phyloP scores from a whole-genome alignment of 139 green algal species.

The Edaphochlamys debaryana region DNA sequence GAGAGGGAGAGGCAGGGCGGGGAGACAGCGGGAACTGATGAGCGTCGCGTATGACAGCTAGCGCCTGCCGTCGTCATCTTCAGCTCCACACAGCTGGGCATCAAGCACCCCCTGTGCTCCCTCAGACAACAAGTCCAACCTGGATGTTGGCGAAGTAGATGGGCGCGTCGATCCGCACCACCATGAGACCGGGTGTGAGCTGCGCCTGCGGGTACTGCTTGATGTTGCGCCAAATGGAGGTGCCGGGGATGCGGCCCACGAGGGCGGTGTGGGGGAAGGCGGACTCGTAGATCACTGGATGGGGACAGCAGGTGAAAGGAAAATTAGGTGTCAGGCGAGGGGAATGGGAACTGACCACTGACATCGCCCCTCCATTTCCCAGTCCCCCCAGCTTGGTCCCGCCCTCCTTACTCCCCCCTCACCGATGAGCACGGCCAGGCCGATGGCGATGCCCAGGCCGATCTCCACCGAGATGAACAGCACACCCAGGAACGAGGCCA shows the following conservation, averaged over 20 bases:
- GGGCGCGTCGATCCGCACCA: slow-evolving; percentile 34
- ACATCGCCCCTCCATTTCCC: too few species aligned
- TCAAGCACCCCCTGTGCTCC: too few species aligned
- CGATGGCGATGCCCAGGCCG: slow-evolving; percentile 77
- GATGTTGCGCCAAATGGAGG: slow-evolving; percentile 68
- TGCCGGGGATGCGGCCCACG: slow-evolving; percentile 76
- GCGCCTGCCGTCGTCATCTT: neutral
- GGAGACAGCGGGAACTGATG: neutral
- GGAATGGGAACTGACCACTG: too few species aligned
- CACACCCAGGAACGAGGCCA: slow-evolving; percentile 50
- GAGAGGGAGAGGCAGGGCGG: too few species aligned
- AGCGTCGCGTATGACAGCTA: neutral
- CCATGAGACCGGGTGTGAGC: slow-evolving; percentile 34
- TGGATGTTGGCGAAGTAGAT: slow-evolving; percentile 18
- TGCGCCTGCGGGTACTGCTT: slow-evolving; percentile 72
- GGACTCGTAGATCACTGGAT: slow-evolving; percentile 7
- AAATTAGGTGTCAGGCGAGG: too few species aligned
- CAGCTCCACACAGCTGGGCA: too few species aligned
- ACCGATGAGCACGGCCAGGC: slow-evolving; percentile 38
- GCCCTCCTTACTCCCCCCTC: neutral
- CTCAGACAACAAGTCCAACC: too few species aligned
- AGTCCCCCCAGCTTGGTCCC: too few species aligned
- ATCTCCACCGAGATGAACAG: slow-evolving; percentile 74
- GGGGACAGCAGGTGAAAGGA: too few species aligned
- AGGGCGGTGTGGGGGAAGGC: slow-evolving; percentile 85